Conservation (phyloP, 768 basidiomycete species). For the Kockovaella imperatae region DNA sequence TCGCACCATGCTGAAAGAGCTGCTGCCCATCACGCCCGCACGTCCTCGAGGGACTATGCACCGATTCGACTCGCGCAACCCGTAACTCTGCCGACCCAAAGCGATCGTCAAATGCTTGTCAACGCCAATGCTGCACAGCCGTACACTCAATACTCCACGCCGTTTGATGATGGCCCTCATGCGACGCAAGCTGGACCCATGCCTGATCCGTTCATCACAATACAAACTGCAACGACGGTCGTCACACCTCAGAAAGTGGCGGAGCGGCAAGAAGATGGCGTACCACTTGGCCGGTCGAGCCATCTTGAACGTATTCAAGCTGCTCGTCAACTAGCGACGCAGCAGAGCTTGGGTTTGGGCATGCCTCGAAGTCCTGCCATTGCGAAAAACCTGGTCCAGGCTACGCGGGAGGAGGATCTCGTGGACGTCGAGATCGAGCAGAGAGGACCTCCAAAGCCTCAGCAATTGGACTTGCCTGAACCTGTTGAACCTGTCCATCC, state of each 20-base stretch:
- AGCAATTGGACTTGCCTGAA: conserved; percentile 13
- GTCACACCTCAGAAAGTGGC: conserved; percentile 6
- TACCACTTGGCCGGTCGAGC: conserved; percentile 37
- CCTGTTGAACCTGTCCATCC: conserved; percentile 36
- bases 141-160: not conserved
- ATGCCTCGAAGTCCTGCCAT: conserved; percentile 30
- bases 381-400: conserved; percentile 1
- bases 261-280: conserved; percentile 23
- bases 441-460: conserved; percentile 27
- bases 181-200: conserved; percentile 39
- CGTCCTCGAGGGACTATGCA: conserved; percentile 9
- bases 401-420: not conserved
- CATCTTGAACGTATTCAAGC: conserved; percentile 35
- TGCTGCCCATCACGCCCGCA: conserved; percentile 25
- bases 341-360: conserved; percentile 39
- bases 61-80: conserved; percentile 18
- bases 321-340: conserved; percentile 39
- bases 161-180: conserved; percentile 5
- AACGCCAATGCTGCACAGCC: conserved; percentile 37
- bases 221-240: conserved; percentile 37
- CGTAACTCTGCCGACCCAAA: conserved; percentile 21
- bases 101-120: conserved; percentile 27
- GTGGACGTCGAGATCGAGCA: conserved; percentile 11
- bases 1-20: conserved; percentile 39
- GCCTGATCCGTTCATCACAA: conserved; percentile 42